Conservation (phyloP, 345 rosid species). For the Dipteronia sinensis region DNA sequence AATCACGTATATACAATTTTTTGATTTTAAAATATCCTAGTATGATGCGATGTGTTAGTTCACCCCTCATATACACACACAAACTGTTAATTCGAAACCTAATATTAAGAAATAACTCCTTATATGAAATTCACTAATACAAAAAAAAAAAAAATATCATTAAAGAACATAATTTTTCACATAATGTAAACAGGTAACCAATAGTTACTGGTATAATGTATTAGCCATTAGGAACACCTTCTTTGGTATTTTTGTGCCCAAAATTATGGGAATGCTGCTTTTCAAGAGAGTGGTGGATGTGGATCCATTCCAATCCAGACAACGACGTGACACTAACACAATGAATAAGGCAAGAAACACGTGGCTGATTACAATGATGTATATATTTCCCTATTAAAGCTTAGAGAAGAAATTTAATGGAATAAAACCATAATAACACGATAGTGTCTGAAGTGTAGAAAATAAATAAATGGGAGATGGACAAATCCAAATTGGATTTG, state of each 20-base stretch:
- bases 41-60: no score
- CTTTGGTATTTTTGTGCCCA: neutral
- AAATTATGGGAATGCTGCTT: neutral
- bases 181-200: neutral
- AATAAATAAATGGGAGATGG: neutral
- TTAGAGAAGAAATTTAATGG: neutral
- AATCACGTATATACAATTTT: no score
- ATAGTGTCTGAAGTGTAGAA: neutral
- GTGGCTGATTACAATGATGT: neutral
- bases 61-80: no score
- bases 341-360: neutral
- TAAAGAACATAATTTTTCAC: no score
- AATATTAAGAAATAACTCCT: no score
- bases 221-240: neutral
- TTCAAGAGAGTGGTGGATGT: neutral
- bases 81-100: no score
- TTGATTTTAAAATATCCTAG: no score
- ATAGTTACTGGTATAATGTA: no score
- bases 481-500: constrained; percentile 34
- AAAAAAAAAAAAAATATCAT: no score
- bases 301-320: neutral
- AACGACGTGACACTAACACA: neutral
- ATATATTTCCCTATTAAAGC: neutral
- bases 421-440: neutral
- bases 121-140: neutral